These are phyloP conservation scores for Saturnispora mendoncae DNA, from an alignment of 805 yeast species.

Conservation along the genomic window DNA sequence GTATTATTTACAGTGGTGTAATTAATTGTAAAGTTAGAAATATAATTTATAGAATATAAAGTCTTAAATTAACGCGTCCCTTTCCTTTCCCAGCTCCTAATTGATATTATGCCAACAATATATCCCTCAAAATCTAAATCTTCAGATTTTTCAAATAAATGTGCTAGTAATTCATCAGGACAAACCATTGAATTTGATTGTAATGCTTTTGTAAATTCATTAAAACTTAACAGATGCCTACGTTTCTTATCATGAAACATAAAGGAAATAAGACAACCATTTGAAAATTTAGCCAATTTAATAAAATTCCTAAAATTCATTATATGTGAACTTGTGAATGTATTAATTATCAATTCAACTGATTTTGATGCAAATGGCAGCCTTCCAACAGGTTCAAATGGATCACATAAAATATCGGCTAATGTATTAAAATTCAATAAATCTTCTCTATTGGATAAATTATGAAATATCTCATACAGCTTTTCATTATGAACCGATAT, in stretches of 20 bases:
- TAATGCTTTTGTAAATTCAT: slow-evolving; percentile 25
- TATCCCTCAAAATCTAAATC: slow-evolving; percentile 23
- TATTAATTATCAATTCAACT: slow-evolving; percentile 15
- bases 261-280: slow-evolving; percentile 27
- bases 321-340: slow-evolving; percentile 16
- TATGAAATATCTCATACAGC: slow-evolving; percentile 16
- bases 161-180: slow-evolving; percentile 17
- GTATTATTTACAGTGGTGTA: slow-evolving; percentile 1
- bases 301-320: slow-evolving; percentile 24
- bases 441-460: slow-evolving; percentile 17
- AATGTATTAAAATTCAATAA: slow-evolving; percentile 14
- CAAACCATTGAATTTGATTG: slow-evolving; percentile 20
- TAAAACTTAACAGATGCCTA: slow-evolving; percentile 19
- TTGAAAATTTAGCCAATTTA: slow-evolving; percentile 23
- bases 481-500: slow-evolving; percentile 20
- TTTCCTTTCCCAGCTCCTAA: slow-evolving; percentile 19
- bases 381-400: slow-evolving; percentile 15
- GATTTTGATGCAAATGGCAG: slow-evolving; percentile 16
- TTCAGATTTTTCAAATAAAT: slow-evolving; percentile 17
- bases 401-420: slow-evolving; percentile 18
- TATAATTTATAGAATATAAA: neutral
- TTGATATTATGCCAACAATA: slow-evolving; percentile 22
- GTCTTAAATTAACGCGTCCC: neutral
- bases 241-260: slow-evolving; percentile 20
- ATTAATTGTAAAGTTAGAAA: neutral